Conservation (phyloP, 371 early-diverging fungal genomes). For the Capniomyces stellatus region DNA sequence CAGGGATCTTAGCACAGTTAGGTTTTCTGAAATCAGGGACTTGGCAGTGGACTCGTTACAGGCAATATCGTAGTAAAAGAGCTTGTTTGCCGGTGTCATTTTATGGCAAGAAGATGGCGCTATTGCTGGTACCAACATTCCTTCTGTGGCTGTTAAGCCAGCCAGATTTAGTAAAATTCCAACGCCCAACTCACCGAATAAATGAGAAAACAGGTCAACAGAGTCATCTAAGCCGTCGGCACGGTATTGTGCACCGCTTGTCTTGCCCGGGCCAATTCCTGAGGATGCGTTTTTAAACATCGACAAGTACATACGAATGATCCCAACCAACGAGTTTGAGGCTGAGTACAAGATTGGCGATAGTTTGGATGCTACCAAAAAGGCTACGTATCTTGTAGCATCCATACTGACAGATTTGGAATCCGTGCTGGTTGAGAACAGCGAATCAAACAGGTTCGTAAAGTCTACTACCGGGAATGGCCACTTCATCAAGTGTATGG, state of each 20-base stretch:
- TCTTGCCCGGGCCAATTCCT: constrained; percentile 50
- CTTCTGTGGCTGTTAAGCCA: no score
- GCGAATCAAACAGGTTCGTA: constrained; percentile 6
- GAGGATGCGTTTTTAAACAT: constrained; percentile 46
- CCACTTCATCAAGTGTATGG: constrained; percentile 6
- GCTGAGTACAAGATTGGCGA: constrained; percentile 58
- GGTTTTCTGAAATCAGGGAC: no score
- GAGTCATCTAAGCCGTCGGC: neutral
- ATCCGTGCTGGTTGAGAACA: constrained; percentile 13
- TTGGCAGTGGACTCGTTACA: no score
- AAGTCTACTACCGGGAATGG: constrained; percentile 18
- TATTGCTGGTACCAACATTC: no score
- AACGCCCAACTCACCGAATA: constrained; percentile 29
- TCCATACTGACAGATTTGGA: no score
- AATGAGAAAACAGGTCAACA: constrained; percentile 23
- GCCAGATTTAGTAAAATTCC: constrained; percentile 27
- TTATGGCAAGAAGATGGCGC: no score
- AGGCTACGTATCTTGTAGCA: constrained; percentile 76
- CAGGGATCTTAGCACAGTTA: no score
- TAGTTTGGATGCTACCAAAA: constrained; percentile 87
- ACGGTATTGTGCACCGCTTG: neutral
- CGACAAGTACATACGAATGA: constrained; percentile 36
- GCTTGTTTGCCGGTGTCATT: no score
- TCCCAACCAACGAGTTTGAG: constrained; percentile 60
- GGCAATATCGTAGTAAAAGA: no score